These are phyloP conservation scores for Sphenostylis stenocarpa DNA, from an alignment of 306 rosid genomes.

Conservation along the genomic window DNA sequence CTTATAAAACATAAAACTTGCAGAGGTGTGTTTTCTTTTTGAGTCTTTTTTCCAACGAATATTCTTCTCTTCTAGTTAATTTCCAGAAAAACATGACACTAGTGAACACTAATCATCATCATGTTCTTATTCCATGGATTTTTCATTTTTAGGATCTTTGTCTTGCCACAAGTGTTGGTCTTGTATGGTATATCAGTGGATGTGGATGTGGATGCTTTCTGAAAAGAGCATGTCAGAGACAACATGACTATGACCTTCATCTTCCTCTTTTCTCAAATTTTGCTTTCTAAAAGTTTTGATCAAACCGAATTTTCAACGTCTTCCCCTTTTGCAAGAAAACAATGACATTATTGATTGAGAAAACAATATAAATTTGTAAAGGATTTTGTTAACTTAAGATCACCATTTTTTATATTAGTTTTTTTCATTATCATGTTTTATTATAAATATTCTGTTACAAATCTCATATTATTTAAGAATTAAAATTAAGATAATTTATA, in stretches of 20 bases:
- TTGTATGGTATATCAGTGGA: background rate
- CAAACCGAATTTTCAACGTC: background rate
- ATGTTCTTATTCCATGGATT: no score
- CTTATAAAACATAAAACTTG: background rate
- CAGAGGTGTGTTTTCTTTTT: background rate
- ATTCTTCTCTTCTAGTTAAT: background rate
- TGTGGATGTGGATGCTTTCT: no score
- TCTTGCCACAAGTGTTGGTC: background rate
- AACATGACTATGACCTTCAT: background rate
- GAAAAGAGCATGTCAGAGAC: background rate
- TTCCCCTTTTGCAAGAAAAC: background rate
- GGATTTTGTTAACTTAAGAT: background rate
- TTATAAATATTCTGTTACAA: no score
- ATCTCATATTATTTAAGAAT: no score
- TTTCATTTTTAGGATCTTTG: background rate
- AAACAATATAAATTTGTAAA: background rate
- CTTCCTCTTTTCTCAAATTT: background rate
- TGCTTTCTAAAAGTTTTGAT: background rate
- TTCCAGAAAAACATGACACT: background rate
- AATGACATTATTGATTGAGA: background rate
- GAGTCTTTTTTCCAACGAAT: background rate
- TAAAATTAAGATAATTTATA: no score
- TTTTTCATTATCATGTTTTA: background rate
- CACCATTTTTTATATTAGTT: background rate
- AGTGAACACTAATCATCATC: background rate